A percentile compares a stretch with the other conserved stretches of the same genome.
phyloP scores from a whole-genome alignment of 495 filamentous ascomycete species.

The Podospora appendiculata region DNA sequence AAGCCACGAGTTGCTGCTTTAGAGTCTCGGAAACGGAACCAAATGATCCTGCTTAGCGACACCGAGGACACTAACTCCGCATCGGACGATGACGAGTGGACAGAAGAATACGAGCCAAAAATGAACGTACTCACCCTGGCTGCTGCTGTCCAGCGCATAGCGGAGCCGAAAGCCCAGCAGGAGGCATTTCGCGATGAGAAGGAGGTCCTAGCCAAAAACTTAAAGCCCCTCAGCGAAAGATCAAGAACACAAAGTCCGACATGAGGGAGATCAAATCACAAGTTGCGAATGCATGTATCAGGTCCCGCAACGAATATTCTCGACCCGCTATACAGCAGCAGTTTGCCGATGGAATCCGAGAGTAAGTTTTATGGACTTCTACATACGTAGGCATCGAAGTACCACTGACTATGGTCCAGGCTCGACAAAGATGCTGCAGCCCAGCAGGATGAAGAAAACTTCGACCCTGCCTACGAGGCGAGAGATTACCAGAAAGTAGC shows the following conservation, averaged over 20 bases:
- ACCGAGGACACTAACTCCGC: not conserved
- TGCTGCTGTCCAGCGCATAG: no score
- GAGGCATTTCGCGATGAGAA: slow-evolving; percentile 10
- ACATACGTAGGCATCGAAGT: not conserved
- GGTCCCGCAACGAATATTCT: slow-evolving; percentile 46
- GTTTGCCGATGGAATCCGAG: slow-evolving; percentile 48
- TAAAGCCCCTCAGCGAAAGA: not conserved
- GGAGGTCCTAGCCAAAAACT: slow-evolving; percentile 22
- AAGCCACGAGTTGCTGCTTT: not conserved
- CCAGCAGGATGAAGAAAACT: slow-evolving; percentile 1
- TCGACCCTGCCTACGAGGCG: slow-evolving; percentile 25
- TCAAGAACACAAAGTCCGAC: slow-evolving; percentile 11
- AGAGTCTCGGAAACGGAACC: not conserved
- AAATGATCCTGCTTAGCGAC: not conserved
- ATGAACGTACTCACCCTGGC: not conserved
- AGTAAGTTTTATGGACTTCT: slow-evolving; percentile 16
- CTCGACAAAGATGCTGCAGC: slow-evolving; percentile 12
- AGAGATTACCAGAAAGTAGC: slow-evolving; percentile 53
- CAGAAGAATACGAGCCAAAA: not conserved
- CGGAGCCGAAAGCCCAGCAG: slow-evolving; percentile 2
- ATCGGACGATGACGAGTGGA: not conserved
- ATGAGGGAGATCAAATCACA: slow-evolving; percentile 24
- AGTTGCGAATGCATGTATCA: slow-evolving; percentile 36
- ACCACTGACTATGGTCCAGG: slow-evolving; percentile 1
- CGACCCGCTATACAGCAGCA: slow-evolving; percentile 44